phyloP scores from a whole-genome alignment of 2,329 filamentous ascomycete species.

The Arthrobotrys sphaeroides region DNA sequence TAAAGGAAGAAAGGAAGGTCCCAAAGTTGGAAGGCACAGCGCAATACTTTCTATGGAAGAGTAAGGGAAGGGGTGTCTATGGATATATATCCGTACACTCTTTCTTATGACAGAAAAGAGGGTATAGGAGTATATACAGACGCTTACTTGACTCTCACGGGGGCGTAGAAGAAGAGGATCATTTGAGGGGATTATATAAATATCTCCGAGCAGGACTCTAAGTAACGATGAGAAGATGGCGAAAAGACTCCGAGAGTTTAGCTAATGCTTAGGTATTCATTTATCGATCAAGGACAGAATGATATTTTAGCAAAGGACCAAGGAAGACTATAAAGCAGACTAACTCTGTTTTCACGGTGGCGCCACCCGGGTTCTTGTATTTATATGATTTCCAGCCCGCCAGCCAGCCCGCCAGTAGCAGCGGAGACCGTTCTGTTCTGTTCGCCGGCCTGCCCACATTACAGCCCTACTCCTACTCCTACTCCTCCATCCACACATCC shows the following conservation, averaged over 20 bases:
- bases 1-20: not conserved
- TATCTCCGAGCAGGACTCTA: conserved; percentile 34
- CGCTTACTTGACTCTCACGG: conserved; percentile 6
- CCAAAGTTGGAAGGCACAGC: not conserved
- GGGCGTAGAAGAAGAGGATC: conserved; percentile 7
- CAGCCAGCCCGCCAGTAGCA: not conserved
- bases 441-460: too few species aligned
- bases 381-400: conserved; percentile 9
- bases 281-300: too few species aligned
- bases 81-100: too few species aligned
- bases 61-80: too few species aligned
- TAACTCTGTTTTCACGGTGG: not conserved
- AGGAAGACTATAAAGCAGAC: too few species aligned
- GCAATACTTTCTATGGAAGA: too few species aligned
- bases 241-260: conserved; percentile 46
- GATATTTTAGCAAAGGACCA: too few species aligned
- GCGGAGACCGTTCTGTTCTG: too few species aligned
- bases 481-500: too few species aligned
- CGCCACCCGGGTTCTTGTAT: conserved; percentile 18
- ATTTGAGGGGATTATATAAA: not conserved
- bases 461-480: too few species aligned
- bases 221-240: conserved; percentile 15
- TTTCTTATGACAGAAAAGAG: not conserved
- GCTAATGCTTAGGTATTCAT: too few species aligned
- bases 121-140: not conserved